A percentile compares a stretch with the other conserved stretches of the same genome.
Conservation (phyloP, 208 protist species). For the Acanthamoeba pearcei region DNA sequence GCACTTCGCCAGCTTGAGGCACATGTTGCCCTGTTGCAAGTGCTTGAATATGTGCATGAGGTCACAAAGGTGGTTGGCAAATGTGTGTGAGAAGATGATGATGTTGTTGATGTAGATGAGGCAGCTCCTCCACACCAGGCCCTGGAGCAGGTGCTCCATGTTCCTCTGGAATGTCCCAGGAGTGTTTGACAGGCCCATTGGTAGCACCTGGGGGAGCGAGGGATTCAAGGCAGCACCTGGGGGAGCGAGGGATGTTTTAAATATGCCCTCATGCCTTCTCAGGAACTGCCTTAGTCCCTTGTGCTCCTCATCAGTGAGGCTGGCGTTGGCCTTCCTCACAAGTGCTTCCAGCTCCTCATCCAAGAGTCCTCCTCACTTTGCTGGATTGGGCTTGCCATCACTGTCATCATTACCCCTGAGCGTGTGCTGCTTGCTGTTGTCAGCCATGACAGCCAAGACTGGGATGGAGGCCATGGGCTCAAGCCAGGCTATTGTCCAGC, state of each 20-base stretch:
- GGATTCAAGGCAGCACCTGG: conserved; percentile 65
- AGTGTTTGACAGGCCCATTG: conserved; percentile 70
- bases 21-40: neutral
- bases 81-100: conserved; percentile 12
- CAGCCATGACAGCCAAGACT: too few relatives aligned
- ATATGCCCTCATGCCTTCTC: neutral
- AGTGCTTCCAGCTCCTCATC: too few relatives aligned
- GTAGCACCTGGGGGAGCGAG: conserved; percentile 25
- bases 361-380: too few relatives aligned
- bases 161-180: conserved; percentile 67
- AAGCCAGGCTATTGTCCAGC: neutral
- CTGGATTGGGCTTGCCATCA: too few relatives aligned
- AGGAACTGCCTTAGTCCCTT: neutral
- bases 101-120: conserved; percentile 44
- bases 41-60: neutral
- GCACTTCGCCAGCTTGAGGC: conserved; percentile 36
- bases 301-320: neutral
- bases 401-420: too few relatives aligned
- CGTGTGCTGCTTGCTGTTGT: too few relatives aligned
- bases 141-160: conserved; percentile 68
- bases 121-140: neutral
- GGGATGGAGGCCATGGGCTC: neutral
- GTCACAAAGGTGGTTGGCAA: neutral
- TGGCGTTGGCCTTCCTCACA: neutral
- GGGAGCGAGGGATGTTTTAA: neutral